Evolutionary conservation across 176 grass and related monocot species (phyloP).

Genomic region (Zoysia japonica): DNA sequence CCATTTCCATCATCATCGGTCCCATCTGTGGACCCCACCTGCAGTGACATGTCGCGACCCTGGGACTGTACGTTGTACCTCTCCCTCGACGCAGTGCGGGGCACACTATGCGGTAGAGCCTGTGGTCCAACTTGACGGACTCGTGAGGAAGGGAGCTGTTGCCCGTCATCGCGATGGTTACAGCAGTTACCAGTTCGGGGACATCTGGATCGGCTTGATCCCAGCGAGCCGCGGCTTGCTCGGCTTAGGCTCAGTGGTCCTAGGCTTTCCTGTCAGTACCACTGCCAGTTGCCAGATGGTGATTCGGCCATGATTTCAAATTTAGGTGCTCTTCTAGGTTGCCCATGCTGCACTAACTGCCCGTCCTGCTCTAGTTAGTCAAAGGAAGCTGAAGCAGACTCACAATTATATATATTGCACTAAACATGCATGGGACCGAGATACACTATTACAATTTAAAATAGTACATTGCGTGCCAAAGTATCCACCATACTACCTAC

Average conservation of each 20-base stretch:
- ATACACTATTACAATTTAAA: too few species aligned
- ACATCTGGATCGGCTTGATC: neutral
- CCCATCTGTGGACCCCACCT: neutral
- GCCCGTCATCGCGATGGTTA: neutral
- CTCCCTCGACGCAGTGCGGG: neutral
- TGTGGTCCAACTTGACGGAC: neutral
- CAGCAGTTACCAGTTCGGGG: neutral
- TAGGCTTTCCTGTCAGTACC: neutral
- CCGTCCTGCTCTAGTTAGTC: too few species aligned
- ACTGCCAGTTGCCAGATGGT: neutral
- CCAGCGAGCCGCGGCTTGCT: neutral
- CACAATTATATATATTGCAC: too few species aligned
- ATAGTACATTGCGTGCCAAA: too few species aligned
- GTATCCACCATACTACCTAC: too few species aligned
- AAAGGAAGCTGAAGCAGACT: too few species aligned
- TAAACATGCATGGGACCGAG: too few species aligned
- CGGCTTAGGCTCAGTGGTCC: neutral
- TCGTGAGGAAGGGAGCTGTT: conserved; percentile 2
- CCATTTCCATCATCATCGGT: too few species aligned
- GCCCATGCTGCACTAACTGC: too few species aligned
- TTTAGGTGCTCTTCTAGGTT: too few species aligned
- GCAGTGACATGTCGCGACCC: neutral
- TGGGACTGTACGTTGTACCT: neutral
- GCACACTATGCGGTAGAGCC: neutral
- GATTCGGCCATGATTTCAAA: neutral